Percentiles rank a stretch among this genome's conserved stretches.
Conservation (phyloP, 805 yeast genomes). For the Candida sanyiensis region DNA sequence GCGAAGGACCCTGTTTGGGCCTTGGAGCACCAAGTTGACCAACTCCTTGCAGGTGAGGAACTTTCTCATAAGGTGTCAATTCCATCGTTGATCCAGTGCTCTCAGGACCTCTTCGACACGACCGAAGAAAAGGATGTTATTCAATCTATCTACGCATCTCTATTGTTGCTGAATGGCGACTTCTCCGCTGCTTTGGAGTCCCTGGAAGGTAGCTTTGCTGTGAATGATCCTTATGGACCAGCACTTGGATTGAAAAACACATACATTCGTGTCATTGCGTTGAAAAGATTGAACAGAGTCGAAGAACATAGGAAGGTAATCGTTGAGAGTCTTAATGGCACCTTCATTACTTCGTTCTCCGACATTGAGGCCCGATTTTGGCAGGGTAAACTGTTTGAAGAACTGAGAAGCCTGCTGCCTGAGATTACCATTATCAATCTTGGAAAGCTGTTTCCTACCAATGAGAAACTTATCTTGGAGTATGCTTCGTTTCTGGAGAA, state of each 20-base stretch:
- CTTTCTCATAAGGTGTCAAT: neutral
- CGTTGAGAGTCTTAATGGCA: slow-evolving; percentile 13
- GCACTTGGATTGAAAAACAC: slow-evolving; percentile 13
- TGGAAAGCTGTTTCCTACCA: slow-evolving; percentile 4
- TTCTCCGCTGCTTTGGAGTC: neutral
- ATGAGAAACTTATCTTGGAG: slow-evolving; percentile 12
- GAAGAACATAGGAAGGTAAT: slow-evolving; percentile 5
- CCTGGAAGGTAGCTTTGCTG: neutral
- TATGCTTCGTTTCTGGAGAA: slow-evolving; percentile 3
- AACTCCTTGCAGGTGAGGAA: neutral
- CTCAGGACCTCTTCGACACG: neutral
- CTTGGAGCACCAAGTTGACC: slow-evolving; percentile 1
- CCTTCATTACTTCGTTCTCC: slow-evolving; percentile 15
- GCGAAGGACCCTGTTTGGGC: slow-evolving; percentile 1
- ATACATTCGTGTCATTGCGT: slow-evolving; percentile 10
- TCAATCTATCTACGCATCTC: neutral
- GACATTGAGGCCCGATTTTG: slow-evolving; percentile 20
- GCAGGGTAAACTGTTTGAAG: slow-evolving; percentile 15
- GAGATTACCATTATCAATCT: slow-evolving; percentile 6
- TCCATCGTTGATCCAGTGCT: neutral
- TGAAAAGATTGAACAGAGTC: slow-evolving; percentile 1
- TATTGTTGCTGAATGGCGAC: neutral
- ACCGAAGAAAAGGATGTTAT: slow-evolving; percentile 1
- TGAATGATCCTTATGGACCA: slow-evolving; percentile 1
- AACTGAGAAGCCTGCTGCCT: slow-evolving; percentile 2